Evolutionary conservation across 257 asterid species (phyloP), one percentile per base, ranked within the genome.

Genomic region (Thymus mandschuricus): DNA sequence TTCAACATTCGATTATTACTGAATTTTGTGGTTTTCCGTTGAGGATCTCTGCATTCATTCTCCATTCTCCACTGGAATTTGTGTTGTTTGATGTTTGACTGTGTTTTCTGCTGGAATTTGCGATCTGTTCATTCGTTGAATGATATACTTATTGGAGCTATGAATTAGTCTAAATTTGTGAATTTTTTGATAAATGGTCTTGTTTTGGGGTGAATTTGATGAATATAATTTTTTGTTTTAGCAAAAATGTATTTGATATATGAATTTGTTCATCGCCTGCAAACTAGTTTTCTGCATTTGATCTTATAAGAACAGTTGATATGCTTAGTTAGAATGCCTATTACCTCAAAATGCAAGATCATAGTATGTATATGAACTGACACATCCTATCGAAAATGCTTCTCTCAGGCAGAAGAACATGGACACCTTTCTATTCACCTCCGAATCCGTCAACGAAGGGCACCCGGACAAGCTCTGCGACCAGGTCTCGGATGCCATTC

Each of bases 391-490:
- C 40, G 46, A 10, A 29, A 55, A 31, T 44, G 54, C 51, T 68
- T 59, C 29, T 75, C 48, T 64, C 86, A 86, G 92, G 72, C 45
- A 61, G 66, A 69, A 6, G 1, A 43, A 43, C 31, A 91, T 91
- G 97, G 97, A 91, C 11, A 85, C 87, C 84, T 87, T 91, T 75
- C 80, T 91, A 40, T 91, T 84, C 83, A 91, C 96, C 71, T 91
- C 96, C 13, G 96, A 91, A 76, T 91, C 97, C 0, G 97, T 91
- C 68, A 91, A 88, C 27, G 97, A 91, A 80, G 97, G 97, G 30
- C 97, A 91, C 84, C 96, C 96, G 0, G 97, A 91, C 88, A 91
- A 91, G 90, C 94, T 91, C 52, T 91, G 97, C 70, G 97, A 91
- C 79, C 97, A 91, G 78, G 96, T 91, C 70, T 91, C 97, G 3